Conservation (phyloP, 306 rosid genomes). For the Carpinus viminea region DNA sequence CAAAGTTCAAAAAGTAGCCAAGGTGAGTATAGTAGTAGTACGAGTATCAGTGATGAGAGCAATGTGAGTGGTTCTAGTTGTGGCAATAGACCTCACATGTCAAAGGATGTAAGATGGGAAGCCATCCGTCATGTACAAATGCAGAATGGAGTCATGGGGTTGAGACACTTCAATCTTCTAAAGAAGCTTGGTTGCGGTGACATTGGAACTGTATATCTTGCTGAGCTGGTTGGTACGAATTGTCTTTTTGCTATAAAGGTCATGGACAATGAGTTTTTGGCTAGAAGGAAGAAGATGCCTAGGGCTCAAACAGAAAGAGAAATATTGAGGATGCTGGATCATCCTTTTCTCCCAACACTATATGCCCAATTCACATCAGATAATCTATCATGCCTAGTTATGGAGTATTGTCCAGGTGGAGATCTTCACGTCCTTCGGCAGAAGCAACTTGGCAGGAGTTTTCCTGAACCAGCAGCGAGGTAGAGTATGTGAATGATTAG, state of each 20-base stretch:
- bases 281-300: slow-evolving; percentile 90
- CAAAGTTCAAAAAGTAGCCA: slow-evolving; percentile 96
- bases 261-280: slow-evolving; percentile 94
- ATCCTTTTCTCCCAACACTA: slow-evolving; percentile 95
- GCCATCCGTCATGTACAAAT: slow-evolving; percentile 66
- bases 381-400: slow-evolving; percentile 90
- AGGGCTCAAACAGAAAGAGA: slow-evolving; percentile 98
- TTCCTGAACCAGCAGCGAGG: slow-evolving; percentile 89
- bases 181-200: slow-evolving; percentile 99
- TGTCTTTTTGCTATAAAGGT: slow-evolving; percentile 95
- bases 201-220: slow-evolving; percentile 96
- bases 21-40: slow-evolving; percentile 91
- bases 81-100: slow-evolving; percentile 97
- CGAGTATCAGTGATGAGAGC: slow-evolving; percentile 94
- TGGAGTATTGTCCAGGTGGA: slow-evolving; percentile 99
- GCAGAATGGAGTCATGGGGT: slow-evolving; percentile 72
- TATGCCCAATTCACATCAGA: slow-evolving; percentile 88
- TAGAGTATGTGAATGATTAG: slow-evolving; percentile 34
- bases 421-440: slow-evolving; percentile 98
- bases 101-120: slow-evolving; percentile 94
- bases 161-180: slow-evolving; percentile 84
- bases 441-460: slow-evolving; percentile 75
- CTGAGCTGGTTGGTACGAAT: slow-evolving; percentile 73
- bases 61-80: slow-evolving; percentile 77
- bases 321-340: slow-evolving; percentile 91